These are phyloP conservation scores for Aspergillus costaricaensis DNA, from an alignment of 2,329 filamentous ascomycete genomes.

Conservation along the genomic window DNA sequence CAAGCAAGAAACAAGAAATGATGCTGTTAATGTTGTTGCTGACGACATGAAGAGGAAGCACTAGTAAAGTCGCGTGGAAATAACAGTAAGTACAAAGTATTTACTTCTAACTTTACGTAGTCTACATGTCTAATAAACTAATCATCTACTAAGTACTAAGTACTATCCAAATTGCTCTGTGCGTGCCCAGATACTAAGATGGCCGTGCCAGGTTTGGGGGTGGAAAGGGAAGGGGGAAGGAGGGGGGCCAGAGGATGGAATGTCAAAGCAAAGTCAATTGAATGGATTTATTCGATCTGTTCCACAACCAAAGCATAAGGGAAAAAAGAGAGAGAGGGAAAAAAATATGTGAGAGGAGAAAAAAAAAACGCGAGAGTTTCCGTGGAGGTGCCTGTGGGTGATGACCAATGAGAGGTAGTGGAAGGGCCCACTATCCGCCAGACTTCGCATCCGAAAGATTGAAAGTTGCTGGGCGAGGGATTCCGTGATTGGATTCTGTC, in stretches of 20 bases:
- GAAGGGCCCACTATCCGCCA: conserved; percentile 10
- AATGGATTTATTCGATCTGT: background rate
- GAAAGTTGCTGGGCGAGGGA: background rate
- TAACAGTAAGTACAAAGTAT: background rate
- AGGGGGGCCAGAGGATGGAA: background rate
- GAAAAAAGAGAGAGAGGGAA: too few relatives aligned
- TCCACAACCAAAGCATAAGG: background rate
- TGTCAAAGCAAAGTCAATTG: background rate
- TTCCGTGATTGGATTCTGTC: background rate
- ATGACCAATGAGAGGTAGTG: background rate
- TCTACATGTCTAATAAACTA: too few relatives aligned
- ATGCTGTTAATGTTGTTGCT: too few relatives aligned
- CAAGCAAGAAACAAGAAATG: too few relatives aligned
- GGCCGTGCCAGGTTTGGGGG: too few relatives aligned
- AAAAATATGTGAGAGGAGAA: background rate
- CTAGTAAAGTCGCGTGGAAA: background rate
- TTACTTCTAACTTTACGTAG: too few relatives aligned
- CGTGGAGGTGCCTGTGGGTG: background rate
- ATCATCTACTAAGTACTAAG: too few relatives aligned
- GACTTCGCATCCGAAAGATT: conserved; percentile 9
- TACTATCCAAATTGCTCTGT: too few relatives aligned
- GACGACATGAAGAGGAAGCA: too few relatives aligned
- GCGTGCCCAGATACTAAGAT: too few relatives aligned
- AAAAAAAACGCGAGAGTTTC: background rate
- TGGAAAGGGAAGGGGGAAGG: too few relatives aligned